Base-by-base conservation (phyloP, 2,329 filamentous ascomycete species). In the Raffaelea albimanens region DNA sequence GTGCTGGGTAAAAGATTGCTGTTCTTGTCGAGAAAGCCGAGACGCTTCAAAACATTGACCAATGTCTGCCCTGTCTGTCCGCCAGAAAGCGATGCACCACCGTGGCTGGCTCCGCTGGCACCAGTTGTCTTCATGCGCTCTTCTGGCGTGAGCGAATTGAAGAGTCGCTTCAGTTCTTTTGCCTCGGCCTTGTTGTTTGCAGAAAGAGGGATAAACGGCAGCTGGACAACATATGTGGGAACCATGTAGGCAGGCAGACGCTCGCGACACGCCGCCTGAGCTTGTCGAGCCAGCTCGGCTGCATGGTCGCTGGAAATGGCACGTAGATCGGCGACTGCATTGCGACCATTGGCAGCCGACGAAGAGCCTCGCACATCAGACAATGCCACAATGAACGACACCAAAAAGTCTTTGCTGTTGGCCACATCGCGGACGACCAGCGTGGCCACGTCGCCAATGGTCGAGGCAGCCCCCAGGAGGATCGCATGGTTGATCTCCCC, bases 401-500 rank as follows among this genome's bases (percentile, higher is more conserved):
- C 82, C 2, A 96, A 72, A 40, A 93, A 79, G 49, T 95, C 87
- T 56, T 87, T 89, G n/a, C 82, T 78, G 51, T 86, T 82, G 5
- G 75, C 78, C 57, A 88, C 83, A 49, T 83, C 85, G 3, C 70
- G 64, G 1, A 84, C 65, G 1, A 96, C 86, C 14, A 94, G 67
- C 0, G 89, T 94, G 3, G 81, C 80, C 0, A 87, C 81, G 55
- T 95, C 87, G 14, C 75, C 69, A 9, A 93, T 66, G 1, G 67
- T 67, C 0, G 62, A 52, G 0, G n/a, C 47, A 3, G 78, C 71
- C 0, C 76, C 76, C 19, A 75, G 69, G 42, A 80, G 81, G 56
- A 95, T 87, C 9, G 85, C 78, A 43, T 90, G 82, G 56, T 95
- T 93, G 62, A 96, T 95, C 66, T 97, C 90, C 1, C 84, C 86